Conservation (phyloP, 306 rosid species). For the Betula pendula region DNA sequence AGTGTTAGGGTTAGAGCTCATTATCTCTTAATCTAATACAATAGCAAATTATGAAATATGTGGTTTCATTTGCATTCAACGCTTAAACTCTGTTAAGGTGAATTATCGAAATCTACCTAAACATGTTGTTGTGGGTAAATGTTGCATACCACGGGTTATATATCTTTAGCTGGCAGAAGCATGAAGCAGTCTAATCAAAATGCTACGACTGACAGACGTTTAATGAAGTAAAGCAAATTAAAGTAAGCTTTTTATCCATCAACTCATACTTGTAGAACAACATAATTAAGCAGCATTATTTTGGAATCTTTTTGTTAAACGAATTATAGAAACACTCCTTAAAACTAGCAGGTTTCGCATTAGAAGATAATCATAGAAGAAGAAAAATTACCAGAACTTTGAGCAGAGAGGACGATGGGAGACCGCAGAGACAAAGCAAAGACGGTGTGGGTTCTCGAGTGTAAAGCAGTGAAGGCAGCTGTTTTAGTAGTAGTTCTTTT, state of each 20-base stretch:
- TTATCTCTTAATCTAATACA: no score
- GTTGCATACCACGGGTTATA: not conserved
- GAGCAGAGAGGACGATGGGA: not conserved
- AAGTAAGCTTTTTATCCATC: not conserved
- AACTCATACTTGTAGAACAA: not conserved
- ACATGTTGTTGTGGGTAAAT: not conserved
- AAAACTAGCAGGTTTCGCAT: not conserved
- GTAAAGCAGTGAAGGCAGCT: not conserved
- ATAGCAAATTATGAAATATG: no score
- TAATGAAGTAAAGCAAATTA: not conserved
- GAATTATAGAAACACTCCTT: not conserved
- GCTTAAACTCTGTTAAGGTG: not conserved
- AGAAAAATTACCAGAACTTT: constrained; percentile 12
- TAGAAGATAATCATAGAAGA: not conserved
- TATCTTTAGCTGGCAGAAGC: not conserved
- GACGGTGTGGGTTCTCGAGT: not conserved
- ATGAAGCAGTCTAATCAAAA: not conserved
- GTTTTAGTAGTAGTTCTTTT: not conserved
- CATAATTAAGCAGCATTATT: not conserved
- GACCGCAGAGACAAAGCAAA: not conserved
- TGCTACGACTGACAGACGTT: not conserved
- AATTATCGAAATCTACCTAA: not conserved
- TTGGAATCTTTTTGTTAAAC: not conserved
- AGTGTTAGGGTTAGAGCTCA: no score
- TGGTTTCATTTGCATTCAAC: not conserved